Conservation (phyloP, 1,284 basidiomycete genomes). For the Ganoderma lucidum region DNA sequence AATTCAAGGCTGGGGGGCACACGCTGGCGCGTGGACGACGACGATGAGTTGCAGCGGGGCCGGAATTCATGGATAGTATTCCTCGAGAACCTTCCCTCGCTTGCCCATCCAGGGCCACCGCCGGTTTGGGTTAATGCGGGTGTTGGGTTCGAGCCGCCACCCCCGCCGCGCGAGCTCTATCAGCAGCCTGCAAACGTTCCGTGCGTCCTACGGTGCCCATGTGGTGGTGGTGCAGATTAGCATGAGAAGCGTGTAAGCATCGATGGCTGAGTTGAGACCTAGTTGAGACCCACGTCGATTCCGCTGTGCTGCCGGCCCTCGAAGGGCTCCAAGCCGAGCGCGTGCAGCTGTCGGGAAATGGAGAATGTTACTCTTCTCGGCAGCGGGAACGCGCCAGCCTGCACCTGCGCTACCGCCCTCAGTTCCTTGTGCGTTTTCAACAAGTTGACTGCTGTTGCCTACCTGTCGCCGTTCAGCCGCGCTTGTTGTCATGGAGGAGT, state of each 20-base stretch:
- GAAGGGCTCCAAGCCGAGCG: slow-evolving; percentile 70
- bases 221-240: slow-evolving; percentile 14
- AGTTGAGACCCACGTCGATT: slow-evolving; percentile 76
- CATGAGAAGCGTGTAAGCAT: slow-evolving; percentile 3
- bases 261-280: slow-evolving; percentile 46
- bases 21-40: neutral
- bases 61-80: slow-evolving; percentile 40
- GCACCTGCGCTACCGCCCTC: slow-evolving; percentile 18
- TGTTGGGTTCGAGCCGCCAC: slow-evolving; percentile 77
- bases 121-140: slow-evolving; percentile 67
- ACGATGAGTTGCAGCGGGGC: neutral
- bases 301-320: slow-evolving; percentile 87
- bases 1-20: neutral
- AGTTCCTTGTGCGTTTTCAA: neutral
- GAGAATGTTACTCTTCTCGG: slow-evolving; percentile 56
- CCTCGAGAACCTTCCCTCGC: slow-evolving; percentile 69
- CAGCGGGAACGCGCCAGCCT: slow-evolving; percentile 35
- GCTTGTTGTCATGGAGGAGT: slow-evolving; percentile 19
- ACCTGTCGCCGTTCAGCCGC: slow-evolving; percentile 34
- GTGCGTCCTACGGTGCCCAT: slow-evolving; percentile 70
- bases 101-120: slow-evolving; percentile 88
- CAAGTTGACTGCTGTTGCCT: neutral
- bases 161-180: slow-evolving; percentile 75
- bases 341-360: slow-evolving; percentile 67
- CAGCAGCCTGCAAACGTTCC: slow-evolving; percentile 85